A percentile compares a stretch with the other conserved stretches of the same genome.
Evolutionary conservation across 2,329 filamentous ascomycete species (phyloP).

Genomic region (Aspergillus uvarum): DNA sequence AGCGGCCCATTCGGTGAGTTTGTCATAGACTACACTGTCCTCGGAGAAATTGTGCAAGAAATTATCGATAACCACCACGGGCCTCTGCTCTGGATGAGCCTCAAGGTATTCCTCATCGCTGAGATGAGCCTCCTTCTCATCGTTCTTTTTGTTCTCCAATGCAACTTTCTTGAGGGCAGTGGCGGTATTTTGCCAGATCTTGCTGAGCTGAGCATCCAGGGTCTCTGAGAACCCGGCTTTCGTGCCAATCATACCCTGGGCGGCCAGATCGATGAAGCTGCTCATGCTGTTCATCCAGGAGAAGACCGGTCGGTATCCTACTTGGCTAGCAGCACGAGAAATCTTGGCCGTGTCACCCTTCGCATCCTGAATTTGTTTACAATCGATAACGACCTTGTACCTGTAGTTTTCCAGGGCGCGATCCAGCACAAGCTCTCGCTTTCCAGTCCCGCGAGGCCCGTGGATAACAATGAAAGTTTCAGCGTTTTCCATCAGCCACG

Average conservation of each 20-base stretch:
- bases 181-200: slow-evolving; percentile 83
- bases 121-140: slow-evolving; percentile 70
- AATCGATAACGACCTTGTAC: slow-evolving; percentile 83
- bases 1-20: slow-evolving; percentile 86
- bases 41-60: slow-evolving; percentile 79
- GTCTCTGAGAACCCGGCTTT: slow-evolving; percentile 95
- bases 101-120: slow-evolving; percentile 86
- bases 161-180: slow-evolving; percentile 76
- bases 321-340: slow-evolving; percentile 72
- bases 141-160: slow-evolving; percentile 66
- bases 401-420: slow-evolving; percentile 74
- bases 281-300: slow-evolving; percentile 95
- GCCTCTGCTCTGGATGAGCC: slow-evolving; percentile 77
- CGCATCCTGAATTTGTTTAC: slow-evolving; percentile 88
- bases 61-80: slow-evolving; percentile 87
- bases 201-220: slow-evolving; percentile 80
- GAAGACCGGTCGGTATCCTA: slow-evolving; percentile 91
- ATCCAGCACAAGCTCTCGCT: slow-evolving; percentile 81
- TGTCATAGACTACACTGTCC: slow-evolving; percentile 66
- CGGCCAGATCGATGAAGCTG: slow-evolving; percentile 86
- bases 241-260: slow-evolving; percentile 88
- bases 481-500: slow-evolving; percentile 82
- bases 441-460: slow-evolving; percentile 86
- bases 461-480: slow-evolving; percentile 94
- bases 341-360: slow-evolving; percentile 86